Evolutionary conservation across 2,329 filamentous ascomycete genomes (phyloP).

Genomic region (Scytalidium lignicola): DNA sequence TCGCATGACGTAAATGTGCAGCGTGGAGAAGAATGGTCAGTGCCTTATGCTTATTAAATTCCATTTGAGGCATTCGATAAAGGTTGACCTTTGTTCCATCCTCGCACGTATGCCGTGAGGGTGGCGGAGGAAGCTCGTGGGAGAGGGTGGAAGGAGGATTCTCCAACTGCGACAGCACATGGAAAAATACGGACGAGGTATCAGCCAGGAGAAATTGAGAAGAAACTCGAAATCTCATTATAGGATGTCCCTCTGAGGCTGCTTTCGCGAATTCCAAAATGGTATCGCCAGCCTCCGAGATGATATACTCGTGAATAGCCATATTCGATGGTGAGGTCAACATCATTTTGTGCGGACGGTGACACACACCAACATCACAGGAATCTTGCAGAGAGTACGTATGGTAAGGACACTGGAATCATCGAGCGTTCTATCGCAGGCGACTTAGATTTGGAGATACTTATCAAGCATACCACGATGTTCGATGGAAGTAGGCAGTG

Average conservation of each 20-base stretch:
- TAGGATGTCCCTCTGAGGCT: constrained; percentile 30
- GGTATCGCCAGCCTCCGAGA: constrained; percentile 41
- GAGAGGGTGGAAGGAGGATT: constrained; percentile 13
- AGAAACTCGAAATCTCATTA: constrained; percentile 46
- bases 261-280: constrained; percentile 48
- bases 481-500: too few relatives aligned
- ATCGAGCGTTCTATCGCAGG: too few relatives aligned
- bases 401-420: too few relatives aligned
- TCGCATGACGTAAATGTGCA: constrained; percentile 43
- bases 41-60: constrained; percentile 36
- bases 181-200: constrained; percentile 46
- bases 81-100: constrained; percentile 41
- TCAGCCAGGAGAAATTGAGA: constrained; percentile 42
- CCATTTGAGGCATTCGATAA: constrained; percentile 49
- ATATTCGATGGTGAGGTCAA: constrained; percentile 32
- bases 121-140: constrained; percentile 21
- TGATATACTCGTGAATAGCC: constrained; percentile 36
- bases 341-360: constrained; percentile 14
- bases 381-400: background rate
- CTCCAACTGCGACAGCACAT: constrained; percentile 35
- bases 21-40: constrained; percentile 46
- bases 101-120: constrained; percentile 32
- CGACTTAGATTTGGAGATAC: too few relatives aligned
- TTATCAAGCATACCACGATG: too few relatives aligned
- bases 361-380: constrained; percentile 39